Conservation (phyloP, 176 grass and related monocot species). For the Calamus simplicifolius region DNA sequence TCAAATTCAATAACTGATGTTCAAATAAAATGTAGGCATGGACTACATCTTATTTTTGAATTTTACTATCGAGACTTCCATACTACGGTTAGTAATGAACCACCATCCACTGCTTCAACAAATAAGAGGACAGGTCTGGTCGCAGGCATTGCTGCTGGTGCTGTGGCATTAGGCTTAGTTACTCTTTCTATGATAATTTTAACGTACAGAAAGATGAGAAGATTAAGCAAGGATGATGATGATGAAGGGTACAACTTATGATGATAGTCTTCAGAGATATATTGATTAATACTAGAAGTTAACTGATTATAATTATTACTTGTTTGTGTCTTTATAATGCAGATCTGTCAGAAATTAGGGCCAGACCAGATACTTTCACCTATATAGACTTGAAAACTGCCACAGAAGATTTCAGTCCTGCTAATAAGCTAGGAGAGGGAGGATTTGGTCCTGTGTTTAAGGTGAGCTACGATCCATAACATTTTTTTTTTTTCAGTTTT, state of each 20-base stretch:
- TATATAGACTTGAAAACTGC: slow-evolving; percentile 23
- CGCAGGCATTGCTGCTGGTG: slow-evolving; percentile 12
- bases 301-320: not conserved
- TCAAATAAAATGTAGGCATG: not conserved
- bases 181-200: not conserved
- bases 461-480: not conserved
- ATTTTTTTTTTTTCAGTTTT: no score
- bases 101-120: not conserved
- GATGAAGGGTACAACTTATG: not conserved
- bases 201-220: slow-evolving; percentile 1
- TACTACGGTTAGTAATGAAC: slow-evolving; percentile 7
- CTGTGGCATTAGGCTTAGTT: slow-evolving; percentile 1
- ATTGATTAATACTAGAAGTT: not conserved
- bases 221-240: not conserved
- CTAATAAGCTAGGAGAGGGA: slow-evolving; percentile 24
- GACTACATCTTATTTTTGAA: not conserved
- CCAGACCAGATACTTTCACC: slow-evolving; percentile 11
- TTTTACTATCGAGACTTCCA: not conserved
- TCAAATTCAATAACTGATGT: not conserved
- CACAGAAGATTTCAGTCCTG: slow-evolving; percentile 21
- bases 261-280: not conserved
- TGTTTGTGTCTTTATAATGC: no score
- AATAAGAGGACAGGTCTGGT: slow-evolving; percentile 16
- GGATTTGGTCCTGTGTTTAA: slow-evolving; percentile 27
- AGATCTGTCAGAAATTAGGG: no score